Conservation (phyloP, 495 filamentous ascomycete genomes). For the Penicillium argentinense region DNA sequence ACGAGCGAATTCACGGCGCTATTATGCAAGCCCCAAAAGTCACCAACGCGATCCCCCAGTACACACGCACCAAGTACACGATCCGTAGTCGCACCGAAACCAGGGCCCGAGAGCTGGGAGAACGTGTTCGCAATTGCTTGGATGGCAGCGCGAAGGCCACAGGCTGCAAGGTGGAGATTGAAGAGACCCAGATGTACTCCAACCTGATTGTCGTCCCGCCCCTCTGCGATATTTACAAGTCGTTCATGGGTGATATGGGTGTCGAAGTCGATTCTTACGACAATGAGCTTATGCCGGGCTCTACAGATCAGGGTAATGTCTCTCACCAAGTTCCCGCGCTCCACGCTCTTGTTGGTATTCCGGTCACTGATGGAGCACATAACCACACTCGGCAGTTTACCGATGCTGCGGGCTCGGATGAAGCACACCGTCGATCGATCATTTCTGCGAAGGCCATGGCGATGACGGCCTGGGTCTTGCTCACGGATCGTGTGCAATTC, state of each 20-base stretch:
- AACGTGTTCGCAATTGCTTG: constrained; percentile 59
- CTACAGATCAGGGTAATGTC: constrained; percentile 58
- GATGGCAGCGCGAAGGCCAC: constrained; percentile 61
- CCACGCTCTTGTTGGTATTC: constrained; percentile 58
- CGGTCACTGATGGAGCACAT: constrained; percentile 37
- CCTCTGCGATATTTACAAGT: constrained; percentile 52
- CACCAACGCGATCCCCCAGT: constrained; percentile 62
- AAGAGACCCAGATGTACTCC: constrained; percentile 57
- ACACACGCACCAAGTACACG: constrained; percentile 53
- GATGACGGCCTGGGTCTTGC: constrained; percentile 52
- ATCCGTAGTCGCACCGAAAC: constrained; percentile 46
- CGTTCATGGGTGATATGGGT: constrained; percentile 49
- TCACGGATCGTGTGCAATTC: constrained; percentile 43
- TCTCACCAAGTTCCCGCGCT: constrained; percentile 64
- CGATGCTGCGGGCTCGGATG: constrained; percentile 51
- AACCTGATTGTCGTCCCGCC: constrained; percentile 45
- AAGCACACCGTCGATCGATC: constrained; percentile 51
- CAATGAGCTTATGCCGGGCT: constrained; percentile 49
- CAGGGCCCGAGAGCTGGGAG: constrained; percentile 45
- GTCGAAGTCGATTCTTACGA: constrained; percentile 46
- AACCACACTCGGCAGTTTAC: constrained; percentile 65
- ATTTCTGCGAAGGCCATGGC: constrained; percentile 57
- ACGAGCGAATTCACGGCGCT: constrained; percentile 57
- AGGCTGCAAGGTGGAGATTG: constrained; percentile 53
- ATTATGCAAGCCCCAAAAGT: constrained; percentile 60